Conservation (phyloP, 2,329 filamentous ascomycete genomes). For the Aspergillus chevalieri region DNA sequence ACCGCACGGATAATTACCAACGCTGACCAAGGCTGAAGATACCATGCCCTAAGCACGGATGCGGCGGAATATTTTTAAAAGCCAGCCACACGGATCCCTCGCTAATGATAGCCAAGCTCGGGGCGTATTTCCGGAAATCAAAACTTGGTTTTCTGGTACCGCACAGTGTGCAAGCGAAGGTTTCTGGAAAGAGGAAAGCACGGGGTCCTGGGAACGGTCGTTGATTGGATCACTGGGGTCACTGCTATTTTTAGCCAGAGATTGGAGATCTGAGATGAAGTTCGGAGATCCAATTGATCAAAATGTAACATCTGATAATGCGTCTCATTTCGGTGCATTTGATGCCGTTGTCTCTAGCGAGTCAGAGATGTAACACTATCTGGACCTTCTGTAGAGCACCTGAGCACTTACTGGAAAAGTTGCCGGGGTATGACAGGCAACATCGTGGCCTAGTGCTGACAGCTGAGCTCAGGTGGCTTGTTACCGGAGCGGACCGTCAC, state of each 20-base stretch:
- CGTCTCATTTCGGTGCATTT: too few relatives aligned
- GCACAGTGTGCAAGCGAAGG: conserved; percentile 13
- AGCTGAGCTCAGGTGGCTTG: not conserved
- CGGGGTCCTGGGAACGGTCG: conserved; percentile 5
- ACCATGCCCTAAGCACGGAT: too few relatives aligned
- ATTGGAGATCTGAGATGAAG: conserved; percentile 15
- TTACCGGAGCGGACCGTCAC: not conserved
- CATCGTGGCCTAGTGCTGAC: not conserved
- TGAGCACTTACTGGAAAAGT: too few relatives aligned
- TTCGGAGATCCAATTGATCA: not conserved
- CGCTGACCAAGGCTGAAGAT: too few relatives aligned
- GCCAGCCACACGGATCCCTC: too few relatives aligned
- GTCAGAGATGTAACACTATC: not conserved
- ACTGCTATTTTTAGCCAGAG: conserved; percentile 22
- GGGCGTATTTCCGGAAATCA: too few relatives aligned
- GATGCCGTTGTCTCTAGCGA: not conserved
- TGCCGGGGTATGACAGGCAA: not conserved
- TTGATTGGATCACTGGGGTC: conserved; percentile 7
- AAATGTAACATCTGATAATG: too few relatives aligned
- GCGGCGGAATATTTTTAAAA: too few relatives aligned
- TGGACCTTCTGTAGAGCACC: too few relatives aligned
- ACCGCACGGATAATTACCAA: too few relatives aligned
- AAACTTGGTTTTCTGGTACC: not conserved
- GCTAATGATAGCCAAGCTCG: too few relatives aligned
- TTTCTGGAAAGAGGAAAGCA: conserved; percentile 25